These are phyloP conservation scores for Coniella vitis DNA, from an alignment of 2,329 filamentous ascomycete genomes.

Conservation along the genomic window DNA sequence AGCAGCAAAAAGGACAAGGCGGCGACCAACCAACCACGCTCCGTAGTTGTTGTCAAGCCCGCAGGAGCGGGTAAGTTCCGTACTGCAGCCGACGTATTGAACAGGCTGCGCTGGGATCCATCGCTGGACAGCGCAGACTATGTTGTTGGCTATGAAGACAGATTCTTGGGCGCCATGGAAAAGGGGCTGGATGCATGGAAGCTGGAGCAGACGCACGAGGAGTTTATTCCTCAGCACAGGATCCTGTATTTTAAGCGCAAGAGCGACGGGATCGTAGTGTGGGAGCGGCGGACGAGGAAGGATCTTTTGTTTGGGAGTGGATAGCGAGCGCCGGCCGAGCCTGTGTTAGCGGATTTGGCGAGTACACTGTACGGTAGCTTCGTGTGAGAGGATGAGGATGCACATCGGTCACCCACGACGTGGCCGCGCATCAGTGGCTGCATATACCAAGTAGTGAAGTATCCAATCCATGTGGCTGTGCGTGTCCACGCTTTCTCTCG, in stretches of 20 bases:
- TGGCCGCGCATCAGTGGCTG: slow-evolving; percentile 4
- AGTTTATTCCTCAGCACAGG: slow-evolving; percentile 60
- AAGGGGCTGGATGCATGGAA: slow-evolving; percentile 51
- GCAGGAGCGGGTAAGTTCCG: slow-evolving; percentile 42
- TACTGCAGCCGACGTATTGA: slow-evolving; percentile 51
- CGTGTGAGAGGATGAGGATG: background rate
- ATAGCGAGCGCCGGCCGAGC: background rate
- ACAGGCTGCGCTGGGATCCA: slow-evolving; percentile 54
- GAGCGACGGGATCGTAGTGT: slow-evolving; percentile 45
- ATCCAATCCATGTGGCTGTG: background rate
- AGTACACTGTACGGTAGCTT: background rate
- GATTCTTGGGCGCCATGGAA: slow-evolving; percentile 49
- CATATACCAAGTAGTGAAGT: background rate
- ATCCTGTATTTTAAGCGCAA: slow-evolving; percentile 54
- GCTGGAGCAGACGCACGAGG: slow-evolving; percentile 55
- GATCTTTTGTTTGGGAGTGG: slow-evolving; percentile 53
- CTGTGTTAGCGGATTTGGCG: background rate
- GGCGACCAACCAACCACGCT: slow-evolving; percentile 16
- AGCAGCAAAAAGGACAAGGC: slow-evolving; percentile 17
- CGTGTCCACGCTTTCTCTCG: background rate
- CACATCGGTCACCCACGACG: slow-evolving; percentile 1
- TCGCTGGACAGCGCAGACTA: slow-evolving; percentile 40
- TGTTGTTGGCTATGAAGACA: slow-evolving; percentile 55
- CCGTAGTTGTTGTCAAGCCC: slow-evolving; percentile 18
- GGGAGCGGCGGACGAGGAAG: slow-evolving; percentile 47